These are phyloP conservation scores for Starmerella gropengiesseri DNA, from an alignment of 805 yeast species.

Conservation along the genomic window DNA sequence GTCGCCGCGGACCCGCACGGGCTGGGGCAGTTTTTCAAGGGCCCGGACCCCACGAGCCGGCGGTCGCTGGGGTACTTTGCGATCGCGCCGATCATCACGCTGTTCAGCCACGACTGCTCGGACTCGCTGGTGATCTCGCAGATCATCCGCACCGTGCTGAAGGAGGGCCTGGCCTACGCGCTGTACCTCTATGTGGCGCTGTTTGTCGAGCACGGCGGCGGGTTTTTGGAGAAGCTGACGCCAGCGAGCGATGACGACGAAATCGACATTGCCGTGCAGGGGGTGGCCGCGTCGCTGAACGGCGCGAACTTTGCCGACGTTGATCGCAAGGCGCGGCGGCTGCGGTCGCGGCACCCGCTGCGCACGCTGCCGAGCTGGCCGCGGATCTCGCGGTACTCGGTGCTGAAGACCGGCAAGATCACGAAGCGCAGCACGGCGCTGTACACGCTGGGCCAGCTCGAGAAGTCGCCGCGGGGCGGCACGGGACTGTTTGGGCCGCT, in stretches of 20 bases:
- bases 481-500: not conserved
- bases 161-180: conserved; percentile 43
- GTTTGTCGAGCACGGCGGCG: conserved; percentile 11
- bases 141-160: conserved; percentile 60
- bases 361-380: conserved; percentile 21
- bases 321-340: conserved; percentile 18
- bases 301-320: conserved; percentile 16
- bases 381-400: conserved; percentile 28
- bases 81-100: conserved; percentile 64
- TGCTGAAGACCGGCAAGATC: conserved; percentile 27
- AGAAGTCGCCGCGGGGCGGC: conserved; percentile 1
- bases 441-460: conserved; percentile 16
- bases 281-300: conserved; percentile 22
- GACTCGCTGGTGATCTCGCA: conserved; percentile 40
- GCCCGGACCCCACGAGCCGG: conserved; percentile 38
- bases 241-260: conserved; percentile 32
- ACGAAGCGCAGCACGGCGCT: conserved; percentile 16
- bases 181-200: conserved; percentile 52
- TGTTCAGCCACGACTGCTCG: conserved; percentile 61
- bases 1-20: conserved; percentile 36
- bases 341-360: conserved; percentile 22
- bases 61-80: conserved; percentile 39
- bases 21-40: conserved; percentile 12
- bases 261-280: conserved; percentile 34
- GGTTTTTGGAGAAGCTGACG: conserved; percentile 30